A percentile compares a stretch with the other conserved stretches of the same genome.
Evolutionary conservation across 495 filamentous ascomycete species (phyloP).

Genomic region (Terfezia boudieri): DNA sequence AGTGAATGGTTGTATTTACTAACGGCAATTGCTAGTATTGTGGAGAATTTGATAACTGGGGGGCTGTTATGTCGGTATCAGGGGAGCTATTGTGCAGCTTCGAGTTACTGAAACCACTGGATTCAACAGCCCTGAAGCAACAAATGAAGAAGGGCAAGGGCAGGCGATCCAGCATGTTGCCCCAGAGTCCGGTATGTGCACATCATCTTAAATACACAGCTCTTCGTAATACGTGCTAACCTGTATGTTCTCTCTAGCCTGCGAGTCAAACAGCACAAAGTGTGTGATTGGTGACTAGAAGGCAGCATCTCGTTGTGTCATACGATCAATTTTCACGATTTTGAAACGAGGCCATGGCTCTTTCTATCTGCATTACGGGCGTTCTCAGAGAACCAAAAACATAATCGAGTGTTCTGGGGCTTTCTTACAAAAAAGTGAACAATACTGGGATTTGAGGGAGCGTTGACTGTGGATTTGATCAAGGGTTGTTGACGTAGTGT

Average conservation of each 20-base stretch:
- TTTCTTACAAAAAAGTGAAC: neutral
- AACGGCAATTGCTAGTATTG: conserved; percentile 45
- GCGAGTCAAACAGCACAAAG: neutral
- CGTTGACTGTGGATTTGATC: neutral
- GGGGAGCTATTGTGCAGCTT: conserved; percentile 88
- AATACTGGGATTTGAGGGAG: neutral
- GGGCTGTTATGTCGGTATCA: conserved; percentile 94
- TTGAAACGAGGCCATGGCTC: neutral
- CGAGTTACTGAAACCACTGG: conserved; percentile 85
- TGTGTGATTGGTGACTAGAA: neutral
- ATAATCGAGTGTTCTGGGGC: neutral
- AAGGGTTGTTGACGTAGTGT: too few relatives aligned
- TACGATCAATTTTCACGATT: neutral
- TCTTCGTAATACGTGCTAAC: neutral
- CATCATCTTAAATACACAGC: neutral
- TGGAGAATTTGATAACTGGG: conserved; percentile 98
- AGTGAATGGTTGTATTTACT: neutral
- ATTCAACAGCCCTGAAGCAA: conserved; percentile 90
- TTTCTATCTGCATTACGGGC: neutral
- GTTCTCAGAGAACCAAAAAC: neutral
- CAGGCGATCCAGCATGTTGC: neutral
- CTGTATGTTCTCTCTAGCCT: neutral
- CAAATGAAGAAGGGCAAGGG: conserved; percentile 84
- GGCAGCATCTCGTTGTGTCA: neutral
- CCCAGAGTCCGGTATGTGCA: neutral